These are phyloP conservation scores for Exophiala mesophila DNA, from an alignment of 2,329 filamentous ascomycete species.

Conservation along the genomic window DNA sequence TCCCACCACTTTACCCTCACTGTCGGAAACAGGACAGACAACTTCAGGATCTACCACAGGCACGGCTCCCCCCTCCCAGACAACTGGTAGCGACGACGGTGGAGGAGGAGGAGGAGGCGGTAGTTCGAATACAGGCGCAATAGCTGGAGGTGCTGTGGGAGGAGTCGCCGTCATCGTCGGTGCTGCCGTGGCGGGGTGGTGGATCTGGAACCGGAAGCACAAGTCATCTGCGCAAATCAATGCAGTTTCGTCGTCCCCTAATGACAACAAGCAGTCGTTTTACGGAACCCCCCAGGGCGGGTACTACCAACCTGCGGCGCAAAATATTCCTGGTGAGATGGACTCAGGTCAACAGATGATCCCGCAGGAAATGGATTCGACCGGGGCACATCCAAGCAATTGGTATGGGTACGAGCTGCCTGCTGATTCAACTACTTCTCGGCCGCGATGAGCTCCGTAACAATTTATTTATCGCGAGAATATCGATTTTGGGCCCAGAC, in stretches of 20 bases:
- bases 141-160: neutral
- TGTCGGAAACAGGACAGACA: neutral
- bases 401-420: constrained; percentile 3
- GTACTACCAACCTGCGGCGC: neutral
- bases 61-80: neutral
- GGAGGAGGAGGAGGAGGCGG: neutral
- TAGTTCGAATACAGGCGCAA: constrained; percentile 1
- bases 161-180: neutral
- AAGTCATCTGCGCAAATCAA: neutral
- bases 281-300: constrained; percentile 1
- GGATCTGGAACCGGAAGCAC: neutral
- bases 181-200: neutral
- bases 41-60: neutral
- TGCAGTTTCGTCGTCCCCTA: neutral
- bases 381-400: neutral
- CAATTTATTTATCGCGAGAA: too few species aligned
- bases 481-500: too few species aligned
- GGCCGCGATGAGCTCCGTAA: too few species aligned
- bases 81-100: neutral
- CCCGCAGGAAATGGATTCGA: constrained; percentile 1
- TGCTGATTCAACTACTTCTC: neutral
- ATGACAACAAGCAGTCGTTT: neutral
- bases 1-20: neutral
- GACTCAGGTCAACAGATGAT: constrained; percentile 1
- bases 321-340: constrained; percentile 1